These are phyloP conservation scores for Pythium scleroteichum DNA, from an alignment of 352 stramenopile genomes.

Conservation along the genomic window DNA sequence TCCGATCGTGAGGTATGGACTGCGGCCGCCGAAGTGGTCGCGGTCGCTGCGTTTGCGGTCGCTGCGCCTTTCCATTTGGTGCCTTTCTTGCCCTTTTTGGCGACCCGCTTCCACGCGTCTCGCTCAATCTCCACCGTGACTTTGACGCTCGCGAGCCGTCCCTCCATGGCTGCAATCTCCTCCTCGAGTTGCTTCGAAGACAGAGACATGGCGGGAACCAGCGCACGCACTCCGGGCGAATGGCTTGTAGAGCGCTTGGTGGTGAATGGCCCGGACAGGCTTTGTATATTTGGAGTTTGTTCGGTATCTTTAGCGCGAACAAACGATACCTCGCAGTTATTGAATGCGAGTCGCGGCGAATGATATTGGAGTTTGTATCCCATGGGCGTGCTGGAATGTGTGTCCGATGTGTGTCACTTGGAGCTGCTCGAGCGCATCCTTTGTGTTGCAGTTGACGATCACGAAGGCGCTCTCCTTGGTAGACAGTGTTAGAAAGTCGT, in stretches of 20 bases:
- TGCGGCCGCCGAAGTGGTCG: neutral
- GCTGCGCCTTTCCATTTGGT: conserved; percentile 70
- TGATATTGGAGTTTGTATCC: no score
- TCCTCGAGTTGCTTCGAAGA: conserved; percentile 49
- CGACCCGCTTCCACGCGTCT: conserved; percentile 53
- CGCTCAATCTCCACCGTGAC: conserved; percentile 52
- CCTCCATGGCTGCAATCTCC: conserved; percentile 63
- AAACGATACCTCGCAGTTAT: no score
- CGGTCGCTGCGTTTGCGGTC: neutral
- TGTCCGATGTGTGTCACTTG: no score
- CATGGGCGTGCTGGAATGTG: no score
- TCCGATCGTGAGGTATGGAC: conserved; percentile 7
- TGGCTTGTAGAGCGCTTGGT: neutral
- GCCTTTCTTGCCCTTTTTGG: conserved; percentile 45
- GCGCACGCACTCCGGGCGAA: neutral
- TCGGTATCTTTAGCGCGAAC: no score
- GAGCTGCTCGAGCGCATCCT: no score
- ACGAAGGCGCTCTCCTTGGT: no score
- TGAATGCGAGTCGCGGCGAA: no score
- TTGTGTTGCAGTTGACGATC: no score
- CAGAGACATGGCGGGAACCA: conserved; percentile 38
- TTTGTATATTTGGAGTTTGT: neutral
- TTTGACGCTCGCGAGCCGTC: conserved; percentile 55
- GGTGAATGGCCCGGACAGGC: neutral
- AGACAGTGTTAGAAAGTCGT: no score